Evolutionary conservation across 2,329 filamentous ascomycete genomes (phyloP).

Genomic region (Colletotrichum endophyticum): DNA sequence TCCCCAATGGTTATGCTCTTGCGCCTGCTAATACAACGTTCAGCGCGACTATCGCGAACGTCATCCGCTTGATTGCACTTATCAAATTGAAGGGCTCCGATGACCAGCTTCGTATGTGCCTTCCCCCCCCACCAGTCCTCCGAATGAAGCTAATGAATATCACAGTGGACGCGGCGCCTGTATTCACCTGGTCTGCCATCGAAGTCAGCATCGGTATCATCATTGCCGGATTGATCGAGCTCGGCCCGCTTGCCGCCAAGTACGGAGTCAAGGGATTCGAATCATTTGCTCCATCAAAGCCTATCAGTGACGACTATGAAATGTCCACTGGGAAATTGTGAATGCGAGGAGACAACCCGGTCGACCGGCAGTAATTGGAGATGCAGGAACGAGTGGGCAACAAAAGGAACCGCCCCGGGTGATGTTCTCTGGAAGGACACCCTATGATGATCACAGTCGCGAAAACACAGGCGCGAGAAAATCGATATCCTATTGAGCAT

Average conservation of each 20-base stretch:
- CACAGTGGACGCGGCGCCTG: constrained; percentile 2
- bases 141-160: neutral
- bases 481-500: neutral
- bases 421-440: neutral
- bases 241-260: constrained; percentile 12
- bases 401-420: neutral
- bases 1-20: accelerated
- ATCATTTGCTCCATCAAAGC: neutral
- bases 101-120: neutral
- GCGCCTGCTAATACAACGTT: neutral
- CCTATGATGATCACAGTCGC: neutral
- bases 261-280: constrained; percentile 2
- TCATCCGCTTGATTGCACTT: constrained; percentile 1
- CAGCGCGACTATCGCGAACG: constrained; percentile 10
- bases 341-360: neutral
- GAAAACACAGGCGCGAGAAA: neutral
- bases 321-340: neutral
- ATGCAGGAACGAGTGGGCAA: neutral
- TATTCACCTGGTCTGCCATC: constrained; percentile 9
- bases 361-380: neutral
- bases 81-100: neutral
- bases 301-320: neutral
- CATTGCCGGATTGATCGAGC: constrained; percentile 8
- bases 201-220: constrained; percentile 13
- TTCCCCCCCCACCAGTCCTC: accelerated